A percentile compares a stretch with the other conserved stretches of the same genome.
phyloP scores from a whole-genome alignment of 345 rosid species.

The Cardamine chenopodiifolia region DNA sequence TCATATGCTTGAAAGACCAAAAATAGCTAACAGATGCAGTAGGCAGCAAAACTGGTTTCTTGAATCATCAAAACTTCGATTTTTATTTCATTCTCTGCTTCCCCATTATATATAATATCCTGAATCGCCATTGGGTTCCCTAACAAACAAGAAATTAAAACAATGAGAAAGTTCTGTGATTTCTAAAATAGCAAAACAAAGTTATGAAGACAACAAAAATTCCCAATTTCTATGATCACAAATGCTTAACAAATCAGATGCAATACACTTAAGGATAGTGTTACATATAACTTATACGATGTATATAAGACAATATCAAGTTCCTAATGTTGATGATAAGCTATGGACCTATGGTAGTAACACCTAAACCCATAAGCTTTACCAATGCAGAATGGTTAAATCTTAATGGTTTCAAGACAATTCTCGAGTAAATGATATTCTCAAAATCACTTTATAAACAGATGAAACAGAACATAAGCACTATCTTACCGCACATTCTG shows the following conservation, averaged over 20 bases:
- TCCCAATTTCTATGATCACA: not conserved
- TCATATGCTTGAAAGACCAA: constrained; percentile 23
- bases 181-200: not conserved
- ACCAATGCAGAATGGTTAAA: constrained; percentile 1
- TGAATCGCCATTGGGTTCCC: not conserved
- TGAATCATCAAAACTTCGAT: constrained; percentile 26
- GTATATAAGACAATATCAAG: not conserved
- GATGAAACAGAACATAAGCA: not conserved
- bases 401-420: not conserved
- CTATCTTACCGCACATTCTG: constrained; percentile 41
- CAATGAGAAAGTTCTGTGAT: not conserved
- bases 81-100: constrained; percentile 27
- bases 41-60: constrained; percentile 36
- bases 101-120: constrained; percentile 9
- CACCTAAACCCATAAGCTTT: not conserved
- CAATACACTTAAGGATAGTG: not conserved
- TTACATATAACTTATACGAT: not conserved
- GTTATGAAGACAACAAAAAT: not conserved
- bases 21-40: constrained; percentile 34
- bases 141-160: constrained; percentile 2
- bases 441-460: constrained; percentile 4
- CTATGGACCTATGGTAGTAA: not conserved
- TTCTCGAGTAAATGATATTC: not conserved
- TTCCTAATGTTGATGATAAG: not conserved
- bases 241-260: constrained; percentile 15